Conservation (phyloP, 1,284 basidiomycete species). For the Cryptococcus floricola region DNA sequence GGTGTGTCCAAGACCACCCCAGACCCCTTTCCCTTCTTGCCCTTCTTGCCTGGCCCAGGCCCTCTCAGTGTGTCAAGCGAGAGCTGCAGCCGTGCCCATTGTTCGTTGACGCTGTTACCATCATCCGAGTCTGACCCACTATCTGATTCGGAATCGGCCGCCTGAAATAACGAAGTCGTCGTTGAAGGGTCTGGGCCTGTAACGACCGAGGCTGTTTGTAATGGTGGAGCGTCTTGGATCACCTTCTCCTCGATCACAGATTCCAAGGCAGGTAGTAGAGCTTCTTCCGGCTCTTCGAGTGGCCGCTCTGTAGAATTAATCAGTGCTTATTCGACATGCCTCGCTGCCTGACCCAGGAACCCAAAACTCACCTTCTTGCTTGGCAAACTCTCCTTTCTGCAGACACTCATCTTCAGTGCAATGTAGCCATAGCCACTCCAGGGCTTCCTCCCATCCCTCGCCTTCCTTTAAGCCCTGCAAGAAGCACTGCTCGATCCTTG, state of each 20-base stretch:
- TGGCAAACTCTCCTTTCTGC: conserved; percentile 28
- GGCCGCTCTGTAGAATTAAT: not conserved
- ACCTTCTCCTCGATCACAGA: too few species aligned
- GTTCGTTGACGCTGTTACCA: conserved; percentile 48
- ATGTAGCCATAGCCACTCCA: conserved; percentile 80
- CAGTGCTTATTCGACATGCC: conserved; percentile 3
- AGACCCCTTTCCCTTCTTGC: conserved; percentile 41
- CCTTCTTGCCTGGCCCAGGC: conserved; percentile 22
- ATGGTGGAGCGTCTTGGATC: not conserved
- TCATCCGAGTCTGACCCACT: conserved; percentile 64
- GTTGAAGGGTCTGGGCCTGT: not conserved
- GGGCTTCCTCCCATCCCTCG: conserved; percentile 81
- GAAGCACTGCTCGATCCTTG: conserved; percentile 53
- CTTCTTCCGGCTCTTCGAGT: conserved; percentile 4
- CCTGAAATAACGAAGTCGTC: conserved; percentile 28
- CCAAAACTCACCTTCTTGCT: conserved; percentile 16
- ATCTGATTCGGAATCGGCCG: conserved; percentile 28
- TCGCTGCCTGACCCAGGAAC: conserved; percentile 1
- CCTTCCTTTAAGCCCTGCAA: conserved; percentile 41
- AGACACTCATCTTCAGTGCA: conserved; percentile 63
- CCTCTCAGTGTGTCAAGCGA: conserved; percentile 40
- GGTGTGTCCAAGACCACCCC: conserved; percentile 41
- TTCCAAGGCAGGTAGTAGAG: not conserved
- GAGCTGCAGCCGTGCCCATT: conserved; percentile 55
- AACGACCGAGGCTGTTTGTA: not conserved